Evolutionary conservation across 805 yeast species (phyloP).

Genomic region (Ogataea saltuana): DNA sequence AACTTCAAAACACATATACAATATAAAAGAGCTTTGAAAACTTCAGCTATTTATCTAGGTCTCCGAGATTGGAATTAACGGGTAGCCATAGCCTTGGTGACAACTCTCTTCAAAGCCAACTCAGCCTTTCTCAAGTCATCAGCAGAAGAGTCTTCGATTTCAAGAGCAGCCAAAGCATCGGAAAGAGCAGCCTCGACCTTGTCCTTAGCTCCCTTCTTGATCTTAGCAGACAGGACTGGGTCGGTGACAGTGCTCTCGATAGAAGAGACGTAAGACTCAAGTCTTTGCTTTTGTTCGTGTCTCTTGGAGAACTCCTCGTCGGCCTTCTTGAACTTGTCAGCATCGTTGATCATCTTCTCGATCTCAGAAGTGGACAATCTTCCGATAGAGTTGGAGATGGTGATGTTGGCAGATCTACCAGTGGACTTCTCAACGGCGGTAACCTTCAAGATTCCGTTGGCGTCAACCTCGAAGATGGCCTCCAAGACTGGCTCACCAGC

Average conservation of each 20-base stretch:
- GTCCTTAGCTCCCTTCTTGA: slow-evolving; percentile 96
- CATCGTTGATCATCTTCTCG: slow-evolving; percentile 98
- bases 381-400: slow-evolving; percentile 99
- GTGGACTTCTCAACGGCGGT: slow-evolving; percentile 98
- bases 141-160: slow-evolving; percentile 93
- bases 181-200: slow-evolving; percentile 97
- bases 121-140: slow-evolving; percentile 99
- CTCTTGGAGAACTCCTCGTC: slow-evolving; percentile 98
- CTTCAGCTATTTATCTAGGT: slow-evolving; percentile 12
- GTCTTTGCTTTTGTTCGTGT: slow-evolving; percentile 98
- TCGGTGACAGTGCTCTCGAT: slow-evolving; percentile 96
- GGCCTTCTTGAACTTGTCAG: slow-evolving; percentile 98
- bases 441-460: slow-evolving; percentile 99
- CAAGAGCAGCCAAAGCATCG: slow-evolving; percentile 97
- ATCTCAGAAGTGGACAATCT: slow-evolving; percentile 95
- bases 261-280: slow-evolving; percentile 96
- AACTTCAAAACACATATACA: slow-evolving; percentile 15
- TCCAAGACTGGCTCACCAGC: slow-evolving; percentile 99
- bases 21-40: slow-evolving; percentile 13
- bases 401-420: slow-evolving; percentile 97
- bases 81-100: slow-evolving; percentile 98
- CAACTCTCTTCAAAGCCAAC: slow-evolving; percentile 98
- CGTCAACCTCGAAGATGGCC: slow-evolving; percentile 98
- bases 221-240: slow-evolving; percentile 96
- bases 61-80: slow-evolving; percentile 56